Base-by-base conservation (phyloP, 2,329 filamentous ascomycete genomes). In the Colletotrichum lentis region DNA sequence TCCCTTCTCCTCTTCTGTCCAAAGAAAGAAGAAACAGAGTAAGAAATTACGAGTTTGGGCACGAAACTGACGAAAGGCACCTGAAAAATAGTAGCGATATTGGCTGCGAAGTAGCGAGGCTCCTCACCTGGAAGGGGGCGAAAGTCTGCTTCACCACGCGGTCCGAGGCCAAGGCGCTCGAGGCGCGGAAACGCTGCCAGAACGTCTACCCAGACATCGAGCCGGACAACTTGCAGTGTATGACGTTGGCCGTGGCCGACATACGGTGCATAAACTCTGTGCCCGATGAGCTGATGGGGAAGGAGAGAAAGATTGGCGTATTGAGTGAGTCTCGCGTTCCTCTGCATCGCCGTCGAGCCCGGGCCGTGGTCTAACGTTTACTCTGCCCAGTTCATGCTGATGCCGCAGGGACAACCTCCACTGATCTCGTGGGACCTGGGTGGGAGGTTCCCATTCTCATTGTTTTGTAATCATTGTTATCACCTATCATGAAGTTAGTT, bases 81-180 rank as follows among this genome's bases (percentile, higher is more conserved):
- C 24, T 1, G 27, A 7, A 7, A 5, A 31, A n/a, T 22, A 74
- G 73, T 39, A 54, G 69, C 10, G 74, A 74, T 2, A 73, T 75
- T 14, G 74, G 74, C 1, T 65, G 71, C 14, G 60, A 72, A 5
- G 73, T 70, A 10, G 67, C 70, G 37, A 73, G 73, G n/a, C 64
- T 68, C 24, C 70, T 76, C n/a, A 72, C 70, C 2, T n/a, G 58
- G 5, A 65, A 67, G 18, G 73, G 73, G 31, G 72, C 73, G 3
- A 75, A 74, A 31, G 73, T 76, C 7, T 75, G 73, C 53, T 58
- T 71, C 11, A 69, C 72, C 1, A 66, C 72, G 6, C 60, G 74
- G 12, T 72, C 71, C 0, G 69, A 76, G 22, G 58, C 55, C 6
- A 74, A 70, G 46, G 71, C 71, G 0, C n/a, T 55, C 12, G 53